Conservation (phyloP, 1,284 basidiomycete species). For the Boletellus sp. region DNA sequence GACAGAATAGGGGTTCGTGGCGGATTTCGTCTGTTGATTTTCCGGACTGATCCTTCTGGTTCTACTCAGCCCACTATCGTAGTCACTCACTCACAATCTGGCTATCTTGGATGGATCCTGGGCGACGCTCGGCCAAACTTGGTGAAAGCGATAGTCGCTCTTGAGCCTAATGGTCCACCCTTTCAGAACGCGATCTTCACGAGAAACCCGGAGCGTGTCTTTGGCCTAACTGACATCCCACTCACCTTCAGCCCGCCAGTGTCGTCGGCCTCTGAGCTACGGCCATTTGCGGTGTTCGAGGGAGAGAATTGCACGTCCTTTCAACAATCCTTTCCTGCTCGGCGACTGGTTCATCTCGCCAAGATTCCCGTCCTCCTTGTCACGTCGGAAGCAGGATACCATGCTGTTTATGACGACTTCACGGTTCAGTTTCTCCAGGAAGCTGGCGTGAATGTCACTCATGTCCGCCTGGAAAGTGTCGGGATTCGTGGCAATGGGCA, state of each 20-base stretch:
- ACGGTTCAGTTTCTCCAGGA: slow-evolving; percentile 41
- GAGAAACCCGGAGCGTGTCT: slow-evolving; percentile 37
- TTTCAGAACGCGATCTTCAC: slow-evolving; percentile 45
- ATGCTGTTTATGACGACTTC: slow-evolving; percentile 45
- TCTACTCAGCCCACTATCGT: slow-evolving; percentile 39
- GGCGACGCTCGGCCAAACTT: slow-evolving; percentile 42
- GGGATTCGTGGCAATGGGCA: slow-evolving; percentile 47
- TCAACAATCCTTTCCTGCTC: slow-evolving; percentile 41
- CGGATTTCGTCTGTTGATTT: not conserved
- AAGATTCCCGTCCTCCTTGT: slow-evolving; percentile 44
- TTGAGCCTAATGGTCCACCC: slow-evolving; percentile 48
- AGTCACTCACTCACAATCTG: slow-evolving; percentile 48
- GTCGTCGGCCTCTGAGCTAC: slow-evolving; percentile 35
- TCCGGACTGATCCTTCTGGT: slow-evolving; percentile 2
- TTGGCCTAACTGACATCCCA: slow-evolving; percentile 43
- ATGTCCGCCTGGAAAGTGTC: slow-evolving; percentile 37
- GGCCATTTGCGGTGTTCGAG: slow-evolving; percentile 22
- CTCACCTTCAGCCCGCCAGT: slow-evolving; percentile 43
- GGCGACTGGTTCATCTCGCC: slow-evolving; percentile 40
- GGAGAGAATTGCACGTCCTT: slow-evolving; percentile 38
- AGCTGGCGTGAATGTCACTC: slow-evolving; percentile 43
- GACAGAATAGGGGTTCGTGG: slow-evolving; percentile 31
- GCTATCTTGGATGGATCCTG: slow-evolving; percentile 46
- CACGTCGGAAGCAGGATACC: slow-evolving; percentile 48
- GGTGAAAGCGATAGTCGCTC: slow-evolving; percentile 43